Conservation (phyloP, 441 rosid genomes). For the Corymbia calophylla region DNA sequence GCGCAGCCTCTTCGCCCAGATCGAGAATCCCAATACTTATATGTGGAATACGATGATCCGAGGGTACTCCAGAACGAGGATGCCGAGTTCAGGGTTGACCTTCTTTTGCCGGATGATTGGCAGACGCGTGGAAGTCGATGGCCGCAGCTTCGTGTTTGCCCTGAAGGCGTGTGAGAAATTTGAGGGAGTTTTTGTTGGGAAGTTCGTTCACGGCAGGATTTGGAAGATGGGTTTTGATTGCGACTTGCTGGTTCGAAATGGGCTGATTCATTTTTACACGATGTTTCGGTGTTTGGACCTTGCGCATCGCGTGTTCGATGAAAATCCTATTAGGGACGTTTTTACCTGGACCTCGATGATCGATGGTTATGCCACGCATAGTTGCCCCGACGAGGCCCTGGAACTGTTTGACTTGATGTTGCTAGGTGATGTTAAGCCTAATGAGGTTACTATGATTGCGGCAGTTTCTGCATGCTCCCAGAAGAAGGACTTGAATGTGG, state of each 20-base stretch:
- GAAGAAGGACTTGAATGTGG: not conserved
- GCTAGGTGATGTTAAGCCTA: conserved; percentile 3
- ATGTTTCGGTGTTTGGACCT: not conserved
- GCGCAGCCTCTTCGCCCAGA: conserved; percentile 1
- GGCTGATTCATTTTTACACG: not conserved
- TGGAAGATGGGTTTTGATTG: conserved; percentile 6
- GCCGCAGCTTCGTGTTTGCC: conserved; percentile 10
- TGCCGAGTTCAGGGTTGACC: not conserved
- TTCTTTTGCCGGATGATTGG: conserved; percentile 1
- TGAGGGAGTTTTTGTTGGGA: not conserved
- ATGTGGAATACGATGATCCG: conserved; percentile 19
- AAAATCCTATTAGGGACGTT: not conserved
- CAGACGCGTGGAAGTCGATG: conserved; percentile 4
- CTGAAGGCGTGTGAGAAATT: conserved; percentile 13
- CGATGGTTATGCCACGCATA: not conserved
- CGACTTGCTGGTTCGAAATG: conserved; percentile 4
- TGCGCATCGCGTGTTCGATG: conserved; percentile 8
- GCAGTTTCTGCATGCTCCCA: conserved; percentile 7
- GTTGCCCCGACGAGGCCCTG: conserved; percentile 1
- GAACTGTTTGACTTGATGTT: conserved; percentile 7
- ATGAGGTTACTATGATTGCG: conserved; percentile 10
- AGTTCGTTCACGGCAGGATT: conserved; percentile 4
- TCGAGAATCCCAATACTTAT: conserved; percentile 4
- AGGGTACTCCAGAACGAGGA: not conserved
- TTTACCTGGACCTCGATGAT: conserved; percentile 16